Percentiles rank a stretch among this genome's conserved stretches.
Evolutionary conservation across 2,329 filamentous ascomycete species (phyloP).

Genomic region (Colletotrichum neosansevieriae): DNA sequence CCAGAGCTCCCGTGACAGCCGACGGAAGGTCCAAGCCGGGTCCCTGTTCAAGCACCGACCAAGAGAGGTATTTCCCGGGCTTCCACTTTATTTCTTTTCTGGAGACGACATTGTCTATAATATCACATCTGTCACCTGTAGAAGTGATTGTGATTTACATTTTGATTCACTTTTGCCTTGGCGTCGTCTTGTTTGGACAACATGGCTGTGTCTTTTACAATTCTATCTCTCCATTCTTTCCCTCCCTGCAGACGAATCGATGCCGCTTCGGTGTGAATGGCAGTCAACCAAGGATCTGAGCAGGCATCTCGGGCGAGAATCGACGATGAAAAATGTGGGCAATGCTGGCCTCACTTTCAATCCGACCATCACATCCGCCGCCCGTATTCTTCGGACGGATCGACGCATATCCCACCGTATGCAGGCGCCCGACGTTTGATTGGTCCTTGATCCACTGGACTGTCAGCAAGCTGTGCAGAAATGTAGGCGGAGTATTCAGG

Average conservation of each 20-base stretch:
- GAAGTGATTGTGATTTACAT: constrained; percentile 1
- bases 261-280: too few species aligned
- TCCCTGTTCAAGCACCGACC: background rate
- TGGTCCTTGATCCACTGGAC: constrained; percentile 7
- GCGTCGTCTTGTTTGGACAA: background rate
- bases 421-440: constrained; percentile 1
- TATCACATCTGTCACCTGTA: background rate
- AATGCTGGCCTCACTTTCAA: background rate
- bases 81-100: constrained; percentile 13
- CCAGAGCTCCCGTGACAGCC: constrained; percentile 2
- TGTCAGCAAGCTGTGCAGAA: constrained; percentile 3
- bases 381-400: too few species aligned
- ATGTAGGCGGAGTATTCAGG: too few species aligned
- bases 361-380: background rate
- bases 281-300: too few species aligned
- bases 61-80: background rate
- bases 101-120: constrained; percentile 5
- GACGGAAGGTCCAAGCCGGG: too few species aligned
- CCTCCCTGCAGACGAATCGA: background rate
- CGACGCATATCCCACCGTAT: too few species aligned
- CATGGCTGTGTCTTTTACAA: too few species aligned
- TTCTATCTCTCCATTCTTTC: background rate
- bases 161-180: background rate
- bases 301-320: too few species aligned
- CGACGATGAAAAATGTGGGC: background rate